Percentiles rank a stretch among this genome's conserved stretches.
Evolutionary conservation across 106 monocot genomes (phyloP).

Genomic region (Narthecium ossifragum): DNA sequence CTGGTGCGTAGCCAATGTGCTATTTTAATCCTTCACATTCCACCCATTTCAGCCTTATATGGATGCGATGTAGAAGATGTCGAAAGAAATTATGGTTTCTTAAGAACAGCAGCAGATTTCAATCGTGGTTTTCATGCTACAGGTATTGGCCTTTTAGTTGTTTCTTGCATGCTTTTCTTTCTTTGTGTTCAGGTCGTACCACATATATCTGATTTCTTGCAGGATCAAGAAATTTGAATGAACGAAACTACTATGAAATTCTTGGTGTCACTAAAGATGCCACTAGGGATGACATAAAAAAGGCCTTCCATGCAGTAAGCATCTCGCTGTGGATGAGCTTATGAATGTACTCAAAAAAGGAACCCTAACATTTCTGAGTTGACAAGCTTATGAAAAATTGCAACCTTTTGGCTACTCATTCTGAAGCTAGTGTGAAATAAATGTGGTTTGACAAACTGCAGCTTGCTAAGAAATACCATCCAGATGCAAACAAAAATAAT

Average conservation of each 20-base stretch:
- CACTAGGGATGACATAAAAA: conserved; percentile 78
- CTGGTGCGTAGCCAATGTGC: no score
- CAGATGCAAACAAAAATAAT: conserved; percentile 85
- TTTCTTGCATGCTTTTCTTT: neutral
- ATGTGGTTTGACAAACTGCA: conserved; percentile 22
- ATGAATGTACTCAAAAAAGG: no score
- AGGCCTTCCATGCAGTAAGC: conserved; percentile 84
- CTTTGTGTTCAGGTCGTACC: no score
- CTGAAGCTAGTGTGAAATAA: no score
- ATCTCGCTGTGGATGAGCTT: conserved; percentile 2
- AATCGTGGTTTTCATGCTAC: conserved; percentile 69
- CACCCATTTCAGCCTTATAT: neutral
- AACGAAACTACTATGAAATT: conserved; percentile 67
- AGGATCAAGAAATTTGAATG: conserved; percentile 25
- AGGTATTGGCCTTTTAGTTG: conserved; percentile 34
- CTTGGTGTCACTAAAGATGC: conserved; percentile 84
- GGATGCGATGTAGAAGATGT: neutral
- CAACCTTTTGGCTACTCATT: no score
- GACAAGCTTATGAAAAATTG: no score
- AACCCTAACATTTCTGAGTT: no score
- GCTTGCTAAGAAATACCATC: conserved; percentile 98
- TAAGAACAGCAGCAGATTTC: conserved; percentile 13
- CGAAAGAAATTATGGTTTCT: neutral
- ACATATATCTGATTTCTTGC: conserved; percentile 7
- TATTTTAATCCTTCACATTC: no score